Evolutionary conservation across 2,329 filamentous ascomycete genomes (phyloP).

Genomic region (Fusarium bulbicola): DNA sequence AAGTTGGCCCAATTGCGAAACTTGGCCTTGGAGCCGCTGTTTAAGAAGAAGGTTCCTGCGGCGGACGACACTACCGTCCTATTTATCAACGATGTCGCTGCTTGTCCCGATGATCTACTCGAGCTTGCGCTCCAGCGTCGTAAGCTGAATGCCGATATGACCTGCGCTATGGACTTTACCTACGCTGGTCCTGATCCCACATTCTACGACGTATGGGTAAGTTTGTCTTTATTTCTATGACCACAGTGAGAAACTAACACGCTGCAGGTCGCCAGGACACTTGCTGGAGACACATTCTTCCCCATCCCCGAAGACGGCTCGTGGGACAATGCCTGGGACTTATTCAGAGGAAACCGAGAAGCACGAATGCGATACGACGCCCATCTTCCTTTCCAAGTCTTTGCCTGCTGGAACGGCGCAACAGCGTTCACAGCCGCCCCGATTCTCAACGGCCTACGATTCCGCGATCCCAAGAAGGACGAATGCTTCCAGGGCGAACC

Average conservation of each 20-base stretch:
- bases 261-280: conserved; percentile 56
- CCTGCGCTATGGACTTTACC: conserved; percentile 68
- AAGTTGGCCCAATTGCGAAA: conserved; percentile 62
- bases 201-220: conserved; percentile 64
- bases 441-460: conserved; percentile 53
- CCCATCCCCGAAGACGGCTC: conserved; percentile 59
- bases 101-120: conserved; percentile 64
- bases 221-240: fast-evolving
- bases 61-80: conserved; percentile 55
- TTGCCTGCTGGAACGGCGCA: conserved; percentile 69
- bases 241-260: not conserved
- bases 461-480: conserved; percentile 50
- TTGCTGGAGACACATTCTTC: conserved; percentile 66
- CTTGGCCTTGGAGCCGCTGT: conserved; percentile 59
- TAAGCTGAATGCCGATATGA: conserved; percentile 61
- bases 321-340: conserved; percentile 59
- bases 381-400: conserved; percentile 64
- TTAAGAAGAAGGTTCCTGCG: conserved; percentile 40
- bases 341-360: conserved; percentile 61
- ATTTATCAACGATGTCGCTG: conserved; percentile 64
- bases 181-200: conserved; percentile 55
- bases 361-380: conserved; percentile 47
- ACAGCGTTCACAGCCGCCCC: conserved; percentile 61
- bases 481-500: conserved; percentile 66
- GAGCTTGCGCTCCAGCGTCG: conserved; percentile 62